Base-by-base conservation (phyloP, 192 early-diverging fungal genomes). In the Umbelopsis isabellina region DNA sequence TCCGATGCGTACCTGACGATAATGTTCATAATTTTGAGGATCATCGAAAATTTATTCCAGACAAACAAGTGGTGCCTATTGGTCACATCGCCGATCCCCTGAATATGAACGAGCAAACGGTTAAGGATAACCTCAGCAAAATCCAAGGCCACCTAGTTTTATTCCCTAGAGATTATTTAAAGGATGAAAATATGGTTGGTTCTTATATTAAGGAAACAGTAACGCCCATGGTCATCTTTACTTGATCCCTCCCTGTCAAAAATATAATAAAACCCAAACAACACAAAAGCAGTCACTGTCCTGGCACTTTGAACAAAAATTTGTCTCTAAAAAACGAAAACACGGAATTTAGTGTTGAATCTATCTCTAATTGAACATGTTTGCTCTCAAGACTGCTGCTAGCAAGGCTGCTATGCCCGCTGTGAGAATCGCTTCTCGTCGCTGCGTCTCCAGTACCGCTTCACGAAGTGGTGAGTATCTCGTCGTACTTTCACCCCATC, bases 1-100 rank as follows among this genome's bases (percentile, higher is more conserved):
- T 95, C 75, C 84, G 86, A 9, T 93, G 92, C 78, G 89, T 97
- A 18, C 95, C 94, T 6, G 93, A 95, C 76, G 89, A 95, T 47
- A 90, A 91, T 0, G 77, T 83, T 3, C 74, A 71, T 49, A 89
- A 71, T 35, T 91, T 88, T 83, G 77, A 85, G 18, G 81, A 83
- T 49, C 83, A 82, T 50, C 75, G 78, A 11, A 67, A 69, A 23
- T 88, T 86, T 72, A 46, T 84, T 37, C 83, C 84, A 0, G 82
- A 84, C 52, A 75, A 77, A 5, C 79, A 67, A 55, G 79, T 78
- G 65, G 65, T 85, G 13, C 55, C 79, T 18, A 67, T 74, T 30
- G 86, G 86, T 2, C 86, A 88, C 33, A 80, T 87, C 18, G 85
- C 85, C 1, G 71, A 83, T 74, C 66, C 76, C n/a, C 12, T 30